Evolutionary conservation across 768 basidiomycete species (phyloP), one percentile per base, ranked within the genome.

Genomic region (Postia placenta): DNA sequence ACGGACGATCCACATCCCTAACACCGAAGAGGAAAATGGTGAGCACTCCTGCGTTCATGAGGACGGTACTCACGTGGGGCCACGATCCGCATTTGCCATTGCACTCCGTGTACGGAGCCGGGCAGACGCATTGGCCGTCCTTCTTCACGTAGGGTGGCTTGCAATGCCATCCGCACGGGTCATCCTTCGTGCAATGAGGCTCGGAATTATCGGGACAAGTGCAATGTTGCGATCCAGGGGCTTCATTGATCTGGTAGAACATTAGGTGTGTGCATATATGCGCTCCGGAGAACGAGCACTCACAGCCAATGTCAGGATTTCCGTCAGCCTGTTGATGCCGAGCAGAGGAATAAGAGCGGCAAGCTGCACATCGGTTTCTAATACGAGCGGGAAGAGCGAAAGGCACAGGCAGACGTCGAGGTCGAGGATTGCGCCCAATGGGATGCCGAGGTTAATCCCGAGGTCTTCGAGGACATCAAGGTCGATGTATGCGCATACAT

Each of bases 401-500:
- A 41, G 7, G n/a, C 47, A 48, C 15, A 48, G 11, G 23, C 47
- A 48, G 47, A 48, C 15, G 27, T 48, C 38, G 19, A 48, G 25
- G n/a, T 19, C 37, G 30, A 45, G 44, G 4, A 43, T 3, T 11
- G 26, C 26, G 44, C 44, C 30, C 9, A 30, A 27, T 2, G 27
- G 15, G 37, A 25, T n/a, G 5, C 22, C 47, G 25, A 28, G 5
- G 3, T 35, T 23, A n/a, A 37, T 14, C 17, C 4, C 11, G 5
- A 41, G 4, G 19, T 27, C 20, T 19, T 40, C 37, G 23, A 48
- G 14, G 38, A 23, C 37, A n/a, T 19, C 37, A 26, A 28, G 28
- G 23, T 48, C 36, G 22, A 47, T 17, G 25, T 40, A 19, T n/a
- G 36, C 39, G 47, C 47, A 48, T 26, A 36, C 38, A 36, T 48